phyloP scores from a whole-genome alignment of 164 flowering plant genomes.

The Pachysandra terminalis region DNA sequence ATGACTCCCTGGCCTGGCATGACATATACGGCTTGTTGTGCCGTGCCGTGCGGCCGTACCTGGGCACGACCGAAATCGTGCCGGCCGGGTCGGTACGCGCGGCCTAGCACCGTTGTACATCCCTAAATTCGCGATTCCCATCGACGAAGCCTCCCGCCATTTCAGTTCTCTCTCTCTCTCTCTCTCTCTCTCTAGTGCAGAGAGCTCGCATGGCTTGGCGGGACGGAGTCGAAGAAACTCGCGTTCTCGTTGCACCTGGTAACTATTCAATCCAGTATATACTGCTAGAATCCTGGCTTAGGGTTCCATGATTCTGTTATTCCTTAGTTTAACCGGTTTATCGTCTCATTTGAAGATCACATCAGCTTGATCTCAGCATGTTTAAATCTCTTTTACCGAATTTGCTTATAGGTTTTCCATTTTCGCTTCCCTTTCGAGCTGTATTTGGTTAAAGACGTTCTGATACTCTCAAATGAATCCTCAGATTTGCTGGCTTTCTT shows the following conservation, averaged over 20 bases:
- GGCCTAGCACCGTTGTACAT: too few relatives aligned
- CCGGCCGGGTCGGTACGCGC: too few relatives aligned
- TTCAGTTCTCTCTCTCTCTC: neutral
- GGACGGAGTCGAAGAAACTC: constrained; percentile 44
- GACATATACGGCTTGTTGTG: too few relatives aligned
- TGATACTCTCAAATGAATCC: neutral
- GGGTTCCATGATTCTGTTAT: neutral
- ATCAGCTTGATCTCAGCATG: neutral
- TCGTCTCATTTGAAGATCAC: neutral
- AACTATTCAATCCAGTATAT: neutral
- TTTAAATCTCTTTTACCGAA: neutral
- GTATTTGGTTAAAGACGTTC: neutral
- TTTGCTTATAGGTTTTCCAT: neutral
- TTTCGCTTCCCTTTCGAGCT: neutral
- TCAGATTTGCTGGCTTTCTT: neutral
- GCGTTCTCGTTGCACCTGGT: constrained; percentile 62
- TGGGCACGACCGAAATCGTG: too few relatives aligned
- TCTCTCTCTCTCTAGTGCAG: neutral
- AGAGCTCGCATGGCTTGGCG: constrained; percentile 40
- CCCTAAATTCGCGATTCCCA: too few relatives aligned
- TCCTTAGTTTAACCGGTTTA: neutral
- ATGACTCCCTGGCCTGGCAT: too few relatives aligned
- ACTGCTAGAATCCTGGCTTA: too few relatives aligned
- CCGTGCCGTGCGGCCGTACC: too few relatives aligned
- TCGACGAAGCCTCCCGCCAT: too few relatives aligned